phyloP scores from a whole-genome alignment of 2,329 filamentous ascomycete species.

The Neonectria sp. region DNA sequence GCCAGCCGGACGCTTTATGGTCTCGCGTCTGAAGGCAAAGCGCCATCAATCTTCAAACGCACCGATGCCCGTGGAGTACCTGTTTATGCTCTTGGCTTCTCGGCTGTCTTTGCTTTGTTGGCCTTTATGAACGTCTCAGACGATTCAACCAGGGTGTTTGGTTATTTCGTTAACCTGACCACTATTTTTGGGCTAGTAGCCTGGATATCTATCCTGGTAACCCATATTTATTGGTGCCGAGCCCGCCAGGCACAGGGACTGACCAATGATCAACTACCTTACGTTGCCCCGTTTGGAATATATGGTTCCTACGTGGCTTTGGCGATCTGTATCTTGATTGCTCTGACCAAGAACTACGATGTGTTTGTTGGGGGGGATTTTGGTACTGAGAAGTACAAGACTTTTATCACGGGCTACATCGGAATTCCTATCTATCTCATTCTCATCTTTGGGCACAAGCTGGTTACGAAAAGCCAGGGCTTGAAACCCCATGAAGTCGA shows the following conservation, averaged over 20 bases:
- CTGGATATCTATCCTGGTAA: conserved; percentile 77
- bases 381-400: conserved; percentile 76
- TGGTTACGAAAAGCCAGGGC: conserved; percentile 65
- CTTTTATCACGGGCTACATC: background rate
- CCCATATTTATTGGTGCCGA: conserved; percentile 75
- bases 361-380: conserved; percentile 71
- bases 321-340: conserved; percentile 78
- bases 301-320: conserved; percentile 78
- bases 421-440: conserved; percentile 10
- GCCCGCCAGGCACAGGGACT: conserved; percentile 73
- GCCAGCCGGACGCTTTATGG: conserved; percentile 81
- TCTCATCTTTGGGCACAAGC: conserved; percentile 71
- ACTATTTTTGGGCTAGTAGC: conserved; percentile 76
- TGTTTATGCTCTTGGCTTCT: conserved; percentile 73
- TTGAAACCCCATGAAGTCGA: conserved; percentile 72
- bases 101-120: conserved; percentile 72
- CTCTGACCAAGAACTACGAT: conserved; percentile 85
- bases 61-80: conserved; percentile 82
- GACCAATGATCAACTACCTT: conserved; percentile 68
- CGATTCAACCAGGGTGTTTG: conserved; percentile 69
- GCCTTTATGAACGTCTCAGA: conserved; percentile 77
- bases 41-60: conserved; percentile 78
- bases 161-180: conserved; percentile 75
- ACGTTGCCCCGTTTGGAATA: conserved; percentile 78
- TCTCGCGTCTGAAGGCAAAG: conserved; percentile 79